phyloP scores from a whole-genome alignment of 140 eudicot genomes.

The Senecio squalidus region DNA sequence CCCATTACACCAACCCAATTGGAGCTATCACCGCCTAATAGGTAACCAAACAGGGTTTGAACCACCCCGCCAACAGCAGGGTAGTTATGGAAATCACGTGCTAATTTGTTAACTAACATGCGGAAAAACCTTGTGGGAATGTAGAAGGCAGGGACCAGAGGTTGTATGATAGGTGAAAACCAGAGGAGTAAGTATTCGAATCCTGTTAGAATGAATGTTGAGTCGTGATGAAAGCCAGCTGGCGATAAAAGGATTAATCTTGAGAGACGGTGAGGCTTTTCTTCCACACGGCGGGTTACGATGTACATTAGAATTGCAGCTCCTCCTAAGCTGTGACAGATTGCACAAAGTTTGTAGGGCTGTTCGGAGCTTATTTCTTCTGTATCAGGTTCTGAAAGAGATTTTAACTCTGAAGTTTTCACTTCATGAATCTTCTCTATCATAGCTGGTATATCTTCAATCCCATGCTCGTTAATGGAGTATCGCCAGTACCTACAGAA shows the following conservation, averaged over 20 bases:
- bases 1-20: conserved; percentile 98
- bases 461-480: conserved; percentile 80
- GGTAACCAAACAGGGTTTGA: conserved; percentile 81
- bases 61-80: conserved; percentile 98
- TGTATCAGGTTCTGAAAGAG: conserved; percentile 19
- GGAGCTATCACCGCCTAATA: conserved; percentile 92
- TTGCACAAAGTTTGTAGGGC: conserved; percentile 74
- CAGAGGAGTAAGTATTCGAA: conserved; percentile 48
- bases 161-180: conserved; percentile 58
- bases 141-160: conserved; percentile 69
- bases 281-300: conserved; percentile 61
- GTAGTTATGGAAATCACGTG: conserved; percentile 90
- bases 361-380: conserved; percentile 45
- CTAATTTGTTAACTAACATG: conserved; percentile 84
- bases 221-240: conserved; percentile 92
- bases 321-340: conserved; percentile 95
- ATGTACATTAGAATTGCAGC: conserved; percentile 84
- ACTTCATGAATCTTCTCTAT: conserved; percentile 68
- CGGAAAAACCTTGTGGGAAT: conserved; percentile 95
- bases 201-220: conserved; percentile 43
- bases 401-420: conserved; percentile 50
- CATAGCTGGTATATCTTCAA: conserved; percentile 78
- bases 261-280: conserved; percentile 78
- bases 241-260: conserved; percentile 86
- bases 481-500: conserved; percentile 58